Conservation (phyloP, 106 monocot genomes). For the Dioscorea alata region DNA sequence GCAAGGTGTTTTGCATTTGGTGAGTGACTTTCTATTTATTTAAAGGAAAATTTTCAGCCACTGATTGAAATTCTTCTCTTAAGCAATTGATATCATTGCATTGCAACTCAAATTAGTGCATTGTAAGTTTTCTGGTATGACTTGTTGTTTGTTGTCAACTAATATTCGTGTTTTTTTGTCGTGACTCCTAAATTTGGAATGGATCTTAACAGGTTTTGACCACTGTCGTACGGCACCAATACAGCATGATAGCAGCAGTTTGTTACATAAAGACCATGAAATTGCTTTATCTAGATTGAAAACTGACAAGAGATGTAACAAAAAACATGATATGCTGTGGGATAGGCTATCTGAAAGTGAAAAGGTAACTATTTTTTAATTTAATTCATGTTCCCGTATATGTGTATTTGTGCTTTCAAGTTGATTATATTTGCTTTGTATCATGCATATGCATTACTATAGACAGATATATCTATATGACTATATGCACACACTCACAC, state of each 20-base stretch:
- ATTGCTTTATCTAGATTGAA: conserved; percentile 30
- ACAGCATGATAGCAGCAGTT: conserved; percentile 19
- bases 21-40: neutral
- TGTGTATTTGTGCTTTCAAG: neutral
- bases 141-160: neutral
- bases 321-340: conserved; percentile 44
- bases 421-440: neutral
- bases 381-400: neutral
- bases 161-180: neutral
- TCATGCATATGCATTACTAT: neutral
- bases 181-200: neutral
- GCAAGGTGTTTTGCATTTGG: neutral
- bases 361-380: conserved; percentile 38
- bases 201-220: conserved; percentile 39
- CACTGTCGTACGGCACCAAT: conserved; percentile 51
- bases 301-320: conserved; percentile 36
- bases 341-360: conserved; percentile 70
- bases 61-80: neutral
- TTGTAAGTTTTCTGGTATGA: neutral
- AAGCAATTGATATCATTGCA: neutral
- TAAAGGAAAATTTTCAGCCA: neutral
- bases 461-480: neutral
- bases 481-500: neutral
- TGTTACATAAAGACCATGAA: conserved; percentile 27
- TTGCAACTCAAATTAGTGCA: neutral